A percentile compares a stretch with the other conserved stretches of the same genome.
These are phyloP conservation scores for Singerocomus inundabilis DNA, from an alignment of 1,284 basidiomycete genomes.

Conservation along the genomic window DNA sequence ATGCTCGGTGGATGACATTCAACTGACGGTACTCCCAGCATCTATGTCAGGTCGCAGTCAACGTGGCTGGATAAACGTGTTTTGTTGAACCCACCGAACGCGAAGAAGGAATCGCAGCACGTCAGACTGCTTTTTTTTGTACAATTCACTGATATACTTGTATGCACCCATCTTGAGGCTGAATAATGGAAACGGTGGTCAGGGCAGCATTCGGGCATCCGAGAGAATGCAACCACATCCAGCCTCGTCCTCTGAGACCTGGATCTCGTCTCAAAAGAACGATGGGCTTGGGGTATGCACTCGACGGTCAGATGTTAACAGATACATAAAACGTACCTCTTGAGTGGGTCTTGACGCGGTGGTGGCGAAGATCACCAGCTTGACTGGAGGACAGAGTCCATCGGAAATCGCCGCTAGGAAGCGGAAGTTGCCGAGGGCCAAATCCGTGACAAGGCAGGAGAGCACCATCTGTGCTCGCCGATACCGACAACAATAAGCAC, in stretches of 20 bases:
- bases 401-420: constrained; percentile 23
- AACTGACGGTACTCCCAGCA: constrained; percentile 99
- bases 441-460: background rate
- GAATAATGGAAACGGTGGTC: constrained; percentile 13
- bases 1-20: constrained; percentile 97
- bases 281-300: background rate
- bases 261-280: constrained; percentile 8
- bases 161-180: constrained; percentile 78
- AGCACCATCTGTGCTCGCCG: background rate
- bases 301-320: background rate
- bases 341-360: constrained; percentile 20
- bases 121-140: constrained; percentile 96
- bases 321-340: constrained; percentile 30
- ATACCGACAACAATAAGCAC: constrained; percentile 18
- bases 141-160: constrained; percentile 97
- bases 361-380: constrained; percentile 1
- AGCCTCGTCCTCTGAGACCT: constrained; percentile 20
- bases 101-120: constrained; percentile 98
- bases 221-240: constrained; percentile 22
- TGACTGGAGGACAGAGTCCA: background rate
- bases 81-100: constrained; percentile 67
- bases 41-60: constrained; percentile 42
- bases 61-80: background rate
- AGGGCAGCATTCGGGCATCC: constrained; percentile 23
- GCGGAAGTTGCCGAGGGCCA: constrained; percentile 25